These are phyloP conservation scores for Alternaria triticina DNA, from an alignment of 2,329 filamentous ascomycete genomes.

Conservation along the genomic window DNA sequence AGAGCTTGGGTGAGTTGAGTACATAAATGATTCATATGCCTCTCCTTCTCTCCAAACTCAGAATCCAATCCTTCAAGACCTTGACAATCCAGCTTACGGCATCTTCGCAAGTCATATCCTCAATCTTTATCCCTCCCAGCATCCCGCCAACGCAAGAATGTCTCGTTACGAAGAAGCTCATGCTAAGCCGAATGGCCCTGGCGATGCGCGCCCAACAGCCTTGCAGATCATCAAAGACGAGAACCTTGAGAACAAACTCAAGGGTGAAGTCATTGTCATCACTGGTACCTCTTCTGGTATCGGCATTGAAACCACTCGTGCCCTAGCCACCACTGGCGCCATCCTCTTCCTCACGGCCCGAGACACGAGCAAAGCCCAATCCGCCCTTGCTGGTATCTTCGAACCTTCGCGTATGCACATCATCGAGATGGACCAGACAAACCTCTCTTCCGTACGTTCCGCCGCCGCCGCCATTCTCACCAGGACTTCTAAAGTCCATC, in stretches of 20 bases:
- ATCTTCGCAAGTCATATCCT: not conserved
- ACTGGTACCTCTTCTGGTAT: constrained; percentile 40
- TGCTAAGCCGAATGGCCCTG: constrained; percentile 39
- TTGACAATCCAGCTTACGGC: not conserved
- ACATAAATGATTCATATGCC: not conserved
- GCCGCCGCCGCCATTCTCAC: constrained; percentile 26
- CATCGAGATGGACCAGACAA: constrained; percentile 36
- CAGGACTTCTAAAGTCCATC: constrained; percentile 33
- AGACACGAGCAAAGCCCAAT: constrained; percentile 50
- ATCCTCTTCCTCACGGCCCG: constrained; percentile 53
- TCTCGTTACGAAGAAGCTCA: constrained; percentile 3
- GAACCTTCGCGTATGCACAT: constrained; percentile 42
- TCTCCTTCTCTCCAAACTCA: not conserved
- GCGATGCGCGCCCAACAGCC: constrained; percentile 52
- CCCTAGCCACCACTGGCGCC: constrained; percentile 54
- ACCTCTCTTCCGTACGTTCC: constrained; percentile 24
- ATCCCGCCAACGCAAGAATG: not conserved
- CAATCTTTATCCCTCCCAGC: not conserved
- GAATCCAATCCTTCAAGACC: not conserved
- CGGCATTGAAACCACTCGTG: constrained; percentile 40
- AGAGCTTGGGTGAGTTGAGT: not conserved
- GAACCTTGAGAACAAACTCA: constrained; percentile 39
- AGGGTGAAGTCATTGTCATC: constrained; percentile 36
- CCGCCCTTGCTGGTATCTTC: constrained; percentile 18
- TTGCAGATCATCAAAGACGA: constrained; percentile 51